A percentile compares a stretch with the other conserved stretches of the same genome.
These are phyloP conservation scores for Venturia asperata DNA, from an alignment of 2,329 filamentous ascomycete species.

Conservation along the genomic window DNA sequence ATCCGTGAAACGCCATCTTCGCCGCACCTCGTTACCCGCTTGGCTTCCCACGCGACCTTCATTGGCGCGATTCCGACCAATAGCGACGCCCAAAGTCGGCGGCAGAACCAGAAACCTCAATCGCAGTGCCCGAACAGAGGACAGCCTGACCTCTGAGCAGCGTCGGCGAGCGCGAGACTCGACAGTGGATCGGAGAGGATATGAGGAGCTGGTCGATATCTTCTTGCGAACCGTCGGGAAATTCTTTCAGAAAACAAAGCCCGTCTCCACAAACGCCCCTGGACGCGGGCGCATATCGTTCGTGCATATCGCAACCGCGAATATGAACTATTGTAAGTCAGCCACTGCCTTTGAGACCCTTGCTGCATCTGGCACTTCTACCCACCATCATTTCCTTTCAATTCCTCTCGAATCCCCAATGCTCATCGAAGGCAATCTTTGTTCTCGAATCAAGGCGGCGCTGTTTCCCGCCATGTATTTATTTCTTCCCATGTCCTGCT, in stretches of 20 bases:
- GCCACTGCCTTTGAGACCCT: constrained; percentile 26
- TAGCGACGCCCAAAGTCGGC: background rate
- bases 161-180: constrained; percentile 5
- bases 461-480: constrained; percentile 16
- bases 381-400: constrained; percentile 16
- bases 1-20: background rate
- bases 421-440: constrained; percentile 23
- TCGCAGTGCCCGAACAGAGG: background rate
- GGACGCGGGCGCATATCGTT: constrained; percentile 15
- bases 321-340: constrained; percentile 36
- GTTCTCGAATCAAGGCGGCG: constrained; percentile 13
- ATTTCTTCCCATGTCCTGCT: constrained; percentile 11
- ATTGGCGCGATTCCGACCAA: constrained; percentile 12
- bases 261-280: constrained; percentile 19
- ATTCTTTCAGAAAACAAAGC: constrained; percentile 8
- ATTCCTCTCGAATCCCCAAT: constrained; percentile 26
- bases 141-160: background rate
- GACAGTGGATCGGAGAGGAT: constrained; percentile 1
- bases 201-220: constrained; percentile 8
- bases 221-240: constrained; percentile 10
- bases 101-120: constrained; percentile 5
- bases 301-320: constrained; percentile 22
- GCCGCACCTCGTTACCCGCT: constrained; percentile 7
- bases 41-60: background rate
- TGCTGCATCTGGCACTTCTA: constrained; percentile 21